Conservation (phyloP, 2,329 filamentous ascomycete genomes). For the Curvularia sp. region DNA sequence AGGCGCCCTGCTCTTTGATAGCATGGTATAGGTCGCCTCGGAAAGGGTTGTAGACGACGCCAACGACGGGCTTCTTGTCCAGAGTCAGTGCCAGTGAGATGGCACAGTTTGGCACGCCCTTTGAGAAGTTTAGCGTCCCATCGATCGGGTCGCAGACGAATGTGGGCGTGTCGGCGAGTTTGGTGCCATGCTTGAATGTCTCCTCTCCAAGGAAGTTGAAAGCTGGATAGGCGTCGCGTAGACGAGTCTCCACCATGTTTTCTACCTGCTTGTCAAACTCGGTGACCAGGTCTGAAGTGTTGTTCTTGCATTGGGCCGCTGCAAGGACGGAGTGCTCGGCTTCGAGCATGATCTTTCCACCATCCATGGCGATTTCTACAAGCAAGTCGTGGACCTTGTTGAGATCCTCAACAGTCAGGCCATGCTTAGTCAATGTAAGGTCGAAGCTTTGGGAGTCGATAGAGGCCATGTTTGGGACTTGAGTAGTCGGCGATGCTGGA, state of each 20-base stretch:
- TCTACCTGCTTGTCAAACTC: constrained; percentile 64
- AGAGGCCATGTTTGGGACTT: not conserved
- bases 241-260: constrained; percentile 55
- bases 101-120: constrained; percentile 48
- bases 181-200: constrained; percentile 41
- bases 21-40: constrained; percentile 47
- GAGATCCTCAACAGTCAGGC: constrained; percentile 23
- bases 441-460: constrained; percentile 20
- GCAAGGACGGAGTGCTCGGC: constrained; percentile 41
- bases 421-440: constrained; percentile 26
- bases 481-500: not conserved
- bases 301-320: constrained; percentile 41
- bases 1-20: constrained; percentile 44
- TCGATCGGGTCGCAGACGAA: constrained; percentile 52
- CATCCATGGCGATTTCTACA: constrained; percentile 36
- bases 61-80: constrained; percentile 45
- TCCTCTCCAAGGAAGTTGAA: constrained; percentile 54
- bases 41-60: constrained; percentile 49
- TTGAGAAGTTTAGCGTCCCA: constrained; percentile 51
- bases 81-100: constrained; percentile 45
- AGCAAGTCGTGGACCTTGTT: constrained; percentile 29
- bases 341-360: constrained; percentile 44
- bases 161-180: constrained; percentile 42
- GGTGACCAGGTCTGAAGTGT: constrained; percentile 61
- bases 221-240: constrained; percentile 56